Conservation (phyloP, 805 yeast species). For the Myxozyma monticola region DNA sequence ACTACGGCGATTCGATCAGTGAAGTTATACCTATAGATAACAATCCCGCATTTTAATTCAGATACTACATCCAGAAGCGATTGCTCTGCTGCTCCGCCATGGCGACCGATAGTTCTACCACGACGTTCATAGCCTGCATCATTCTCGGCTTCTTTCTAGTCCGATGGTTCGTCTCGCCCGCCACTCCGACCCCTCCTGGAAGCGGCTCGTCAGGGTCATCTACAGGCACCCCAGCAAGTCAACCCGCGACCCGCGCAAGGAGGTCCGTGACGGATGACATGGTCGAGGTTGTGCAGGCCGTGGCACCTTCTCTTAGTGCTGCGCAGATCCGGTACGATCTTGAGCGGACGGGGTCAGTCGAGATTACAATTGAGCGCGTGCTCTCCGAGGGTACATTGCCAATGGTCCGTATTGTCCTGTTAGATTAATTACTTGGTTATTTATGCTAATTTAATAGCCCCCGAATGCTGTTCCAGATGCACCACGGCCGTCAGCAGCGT, state of each 20-base stretch:
- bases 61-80: too few relatives aligned
- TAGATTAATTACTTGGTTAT: too few relatives aligned
- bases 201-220: conserved; percentile 1
- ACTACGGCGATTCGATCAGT: too few relatives aligned
- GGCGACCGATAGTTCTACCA: conserved; percentile 28
- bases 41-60: too few relatives aligned
- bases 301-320: conserved; percentile 70
- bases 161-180: conserved; percentile 29
- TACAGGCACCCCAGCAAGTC: conserved; percentile 1
- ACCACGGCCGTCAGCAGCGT: conserved; percentile 13
- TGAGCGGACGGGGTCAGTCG: conserved; percentile 75
- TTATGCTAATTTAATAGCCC: conserved; percentile 9
- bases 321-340: conserved; percentile 75
- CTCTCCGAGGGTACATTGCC: conserved; percentile 64
- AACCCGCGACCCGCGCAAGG: conserved; percentile 4
- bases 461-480: conserved; percentile 20
- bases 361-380: conserved; percentile 71
- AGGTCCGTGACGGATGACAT: conserved; percentile 48
- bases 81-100: too few relatives aligned
- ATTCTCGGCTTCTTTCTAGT: conserved; percentile 30
- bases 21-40: too few relatives aligned
- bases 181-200: neutral
- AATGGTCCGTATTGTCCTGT: conserved; percentile 5
- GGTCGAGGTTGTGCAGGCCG: conserved; percentile 81
- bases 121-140: conserved; percentile 31